Evolutionary conservation across 768 basidiomycete genomes (phyloP), one percentile per base, ranked within the genome.

Genomic region (Pulveroboletus ravenelii): DNA sequence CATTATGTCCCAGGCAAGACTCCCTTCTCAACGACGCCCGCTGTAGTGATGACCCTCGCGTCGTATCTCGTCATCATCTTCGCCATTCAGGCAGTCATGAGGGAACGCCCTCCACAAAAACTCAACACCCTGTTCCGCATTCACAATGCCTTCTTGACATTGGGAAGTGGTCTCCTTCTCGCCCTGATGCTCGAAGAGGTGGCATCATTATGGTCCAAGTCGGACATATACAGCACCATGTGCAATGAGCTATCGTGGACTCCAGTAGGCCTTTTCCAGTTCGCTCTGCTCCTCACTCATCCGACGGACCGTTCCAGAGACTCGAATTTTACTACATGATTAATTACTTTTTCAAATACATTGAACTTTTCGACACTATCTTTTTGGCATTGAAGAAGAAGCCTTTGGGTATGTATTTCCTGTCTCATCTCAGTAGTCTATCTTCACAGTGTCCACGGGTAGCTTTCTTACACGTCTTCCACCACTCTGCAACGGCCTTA

Each of bases 311-410:
- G 37, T 18, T 39, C 13, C 62, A 96, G 93, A 81, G 80, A 67
- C 77, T 97, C 68, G 89, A 97, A 73, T 87, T 93, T 64, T 97
- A 90, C 76, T 98, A 99, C 76, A 93, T 98, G 78, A 78, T 97
- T 77, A 99, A 99, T 76, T 99, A 98, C 74, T 93, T 86, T 72
- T 91, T 96, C 82, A 97, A 97, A 69, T 98, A 97, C 70, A 74
- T 96, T 56, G 96, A 99, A 72, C 82, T 98, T 52, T 69, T 95
- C 56, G 96, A 98, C 75, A 99, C 96, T 13, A 81, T 97, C 58
- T 99, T 98, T 79, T 82, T 99, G 58, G 90, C 89, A 10, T 74
- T 97, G 62, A 99, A 98, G 82, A 99, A 98, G 80, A 98, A 98
- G 72, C 92, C 92, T 14, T 78, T 99, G 44, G 89, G 93, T 94